Base-by-base conservation (phyloP, 176 grass and related monocot species). In the Chloris gayana region DNA sequence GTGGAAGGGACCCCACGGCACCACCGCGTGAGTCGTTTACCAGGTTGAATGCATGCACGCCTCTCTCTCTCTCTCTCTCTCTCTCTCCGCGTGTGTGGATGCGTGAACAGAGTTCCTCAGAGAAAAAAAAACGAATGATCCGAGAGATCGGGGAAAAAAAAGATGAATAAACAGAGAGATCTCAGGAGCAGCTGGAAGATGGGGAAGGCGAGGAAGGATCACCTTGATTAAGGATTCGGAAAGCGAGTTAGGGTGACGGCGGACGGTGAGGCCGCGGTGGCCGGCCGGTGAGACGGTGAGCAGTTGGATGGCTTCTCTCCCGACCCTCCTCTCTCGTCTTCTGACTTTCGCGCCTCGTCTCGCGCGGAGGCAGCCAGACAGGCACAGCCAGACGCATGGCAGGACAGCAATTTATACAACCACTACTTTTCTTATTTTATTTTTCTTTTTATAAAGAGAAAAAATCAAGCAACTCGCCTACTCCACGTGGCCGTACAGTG, bases 1-100 rank as follows among this genome's bases (percentile, higher is more conserved):
- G 67, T 60, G 53, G 37, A 67, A 81, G 53, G 34, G 33, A 50
- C 37, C 35, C 53, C 5, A 60, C 45, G 76, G 63, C 68, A 19
- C 15, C 64, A 5, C 24, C 77, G 1, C 24, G 22, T 25, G n/a
- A 37, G 22, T 41, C 65, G 19, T 11, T 17, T 39, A 34, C 46
- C 33, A 39, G 46, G 9, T 56, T 41, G 14, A 12, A 35, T 11
- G 38, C 21, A 53, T 79, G 62, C 45, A 37, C 0, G 11, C 32
- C 11, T 34, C 14, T 30, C 9, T 22, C 25, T 44, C 56, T 44
- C 56, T 35, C 35, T 45, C 42, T 24, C 27, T 67, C 58, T 33
- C 62, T 37, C 38, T 75, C 14, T 60, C 57, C 27, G 10, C 1
- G 10, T n/a, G n/a, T n/a, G n/a, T n/a, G n/a, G n/a, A n/a, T n/a